Base-by-base conservation (phyloP, 2,329 filamentous ascomycete genomes). In the Alternaria novae-zelandiae region DNA sequence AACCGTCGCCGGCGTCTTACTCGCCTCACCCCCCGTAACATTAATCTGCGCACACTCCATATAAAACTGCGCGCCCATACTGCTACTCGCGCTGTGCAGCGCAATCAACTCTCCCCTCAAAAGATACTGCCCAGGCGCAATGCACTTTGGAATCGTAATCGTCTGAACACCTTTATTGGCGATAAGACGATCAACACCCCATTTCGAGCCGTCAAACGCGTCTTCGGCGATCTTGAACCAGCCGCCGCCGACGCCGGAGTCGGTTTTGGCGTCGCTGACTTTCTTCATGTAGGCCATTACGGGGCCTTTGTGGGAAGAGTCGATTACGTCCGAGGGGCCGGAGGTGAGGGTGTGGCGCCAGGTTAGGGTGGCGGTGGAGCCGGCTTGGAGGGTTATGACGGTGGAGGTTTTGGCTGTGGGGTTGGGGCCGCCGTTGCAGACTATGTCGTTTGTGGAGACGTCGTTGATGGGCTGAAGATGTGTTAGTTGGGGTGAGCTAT, bases 231-330 rank as follows among this genome's bases (percentile, higher is more conserved):
- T 63, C 32, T 73, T 71, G 54, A 70, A 68, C 63, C 55, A 75
- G 41, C 63, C 73, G 54, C 67, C 62, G 3, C 77, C 77, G 30
- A 74, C 54, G 6, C 76, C 77, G 8, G 62, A 57, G 45, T 78
- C 73, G 1, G 68, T 75, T 58, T 77, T 74, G 0, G 86, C 86
- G 59, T 85, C 80, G 57, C 78, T 73, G 20, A 88, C 86, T 71
- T 87, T 87, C 78, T 87, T 87, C 59, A 88, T 74, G 70, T 88
- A 88, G 0, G 85, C 86, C 74, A 87, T 79, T 0, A 85, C 86
- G 20, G 86, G 86, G 1, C 86, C 86, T 68, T 86, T 83, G 77
- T 89, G 87, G 36, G 81, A 83, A 1, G 84, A 70, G 59, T 88
- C 87, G 79, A 89, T 87, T 43, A 88, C 83, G 66, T 89, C 85